Percentiles rank a stretch among this genome's conserved stretches.
These are phyloP conservation scores for Blepharisma stoltei DNA, from an alignment of 73 alveolate genomes.

Conservation along the genomic window DNA sequence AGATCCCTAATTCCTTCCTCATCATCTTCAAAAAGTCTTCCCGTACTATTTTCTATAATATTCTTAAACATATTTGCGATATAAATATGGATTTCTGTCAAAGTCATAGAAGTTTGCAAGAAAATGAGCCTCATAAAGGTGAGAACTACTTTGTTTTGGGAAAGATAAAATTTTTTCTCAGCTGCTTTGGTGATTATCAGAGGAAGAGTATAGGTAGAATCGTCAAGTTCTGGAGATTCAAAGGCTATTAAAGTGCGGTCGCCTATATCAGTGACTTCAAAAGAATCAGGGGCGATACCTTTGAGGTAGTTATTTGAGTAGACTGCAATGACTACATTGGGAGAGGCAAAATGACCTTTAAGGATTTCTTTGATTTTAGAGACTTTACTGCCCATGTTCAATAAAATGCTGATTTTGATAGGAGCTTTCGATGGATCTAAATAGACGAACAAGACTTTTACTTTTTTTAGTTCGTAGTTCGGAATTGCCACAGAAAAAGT, in stretches of 20 bases:
- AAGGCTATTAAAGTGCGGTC: background rate
- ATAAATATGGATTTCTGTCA: background rate
- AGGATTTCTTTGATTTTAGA: background rate
- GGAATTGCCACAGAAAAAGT: slow-evolving; percentile 89
- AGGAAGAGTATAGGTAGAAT: background rate
- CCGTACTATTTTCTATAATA: background rate
- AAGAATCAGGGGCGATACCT: background rate
- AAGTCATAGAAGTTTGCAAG: background rate
- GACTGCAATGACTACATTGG: background rate
- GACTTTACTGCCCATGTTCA: background rate
- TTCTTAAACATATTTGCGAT: background rate
- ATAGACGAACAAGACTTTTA: background rate
- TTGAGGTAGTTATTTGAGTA: background rate
- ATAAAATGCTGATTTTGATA: background rate
- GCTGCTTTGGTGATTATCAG: background rate
- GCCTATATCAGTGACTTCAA: background rate
- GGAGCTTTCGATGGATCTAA: background rate
- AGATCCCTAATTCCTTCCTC: background rate
- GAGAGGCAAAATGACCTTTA: background rate
- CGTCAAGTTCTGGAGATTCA: background rate
- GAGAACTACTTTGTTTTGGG: background rate
- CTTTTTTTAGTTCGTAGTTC: background rate
- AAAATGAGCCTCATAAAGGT: background rate
- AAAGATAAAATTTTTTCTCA: background rate
- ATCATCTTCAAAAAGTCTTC: background rate